Evolutionary conservation across 2,329 filamentous ascomycete species (phyloP).

Genomic region (Clarireedia paspali): DNA sequence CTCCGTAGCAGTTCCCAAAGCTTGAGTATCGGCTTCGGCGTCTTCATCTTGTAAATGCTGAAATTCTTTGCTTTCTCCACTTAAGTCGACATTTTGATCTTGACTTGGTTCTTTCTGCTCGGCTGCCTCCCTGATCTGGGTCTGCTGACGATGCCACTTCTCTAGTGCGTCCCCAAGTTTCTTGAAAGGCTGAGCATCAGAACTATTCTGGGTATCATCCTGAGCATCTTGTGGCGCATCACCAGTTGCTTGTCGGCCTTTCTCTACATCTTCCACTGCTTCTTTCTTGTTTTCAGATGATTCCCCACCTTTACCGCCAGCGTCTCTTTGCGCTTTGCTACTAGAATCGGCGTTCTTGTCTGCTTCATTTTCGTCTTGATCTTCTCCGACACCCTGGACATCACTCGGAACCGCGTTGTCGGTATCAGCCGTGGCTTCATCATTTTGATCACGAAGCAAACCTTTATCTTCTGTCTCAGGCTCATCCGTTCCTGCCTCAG

Average conservation of each 20-base stretch:
- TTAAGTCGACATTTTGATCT: slow-evolving; percentile 32
- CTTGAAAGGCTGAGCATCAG: slow-evolving; percentile 69
- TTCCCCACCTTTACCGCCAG: slow-evolving; percentile 58
- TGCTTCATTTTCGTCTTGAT: slow-evolving; percentile 55
- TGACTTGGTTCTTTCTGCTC: slow-evolving; percentile 38
- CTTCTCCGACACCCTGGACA: slow-evolving; percentile 54
- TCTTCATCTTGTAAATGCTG: slow-evolving; percentile 87
- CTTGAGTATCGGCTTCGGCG: slow-evolving; percentile 77
- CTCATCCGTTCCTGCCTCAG: slow-evolving; percentile 38
- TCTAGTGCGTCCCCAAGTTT: slow-evolving; percentile 91
- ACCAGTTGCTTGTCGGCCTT: slow-evolving; percentile 36
- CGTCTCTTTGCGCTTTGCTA: slow-evolving; percentile 55
- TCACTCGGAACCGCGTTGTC: slow-evolving; percentile 60
- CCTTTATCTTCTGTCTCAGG: slow-evolving; percentile 44
- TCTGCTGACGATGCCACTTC: slow-evolving; percentile 83
- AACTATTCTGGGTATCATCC: slow-evolving; percentile 33
- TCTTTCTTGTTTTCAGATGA: slow-evolving; percentile 56
- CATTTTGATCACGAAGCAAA: slow-evolving; percentile 32
- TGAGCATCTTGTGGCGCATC: slow-evolving; percentile 32
- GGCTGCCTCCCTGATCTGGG: slow-evolving; percentile 59
- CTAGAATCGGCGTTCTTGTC: slow-evolving; percentile 55
- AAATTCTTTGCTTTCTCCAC: slow-evolving; percentile 79
- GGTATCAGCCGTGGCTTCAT: slow-evolving; percentile 44
- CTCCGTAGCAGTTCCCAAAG: slow-evolving; percentile 78
- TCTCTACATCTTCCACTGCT: slow-evolving; percentile 55